Percentiles rank a stretch among this genome's conserved stretches.
Conservation (phyloP, 208 protist genomes). For the Vickermania ingenoplastis region DNA sequence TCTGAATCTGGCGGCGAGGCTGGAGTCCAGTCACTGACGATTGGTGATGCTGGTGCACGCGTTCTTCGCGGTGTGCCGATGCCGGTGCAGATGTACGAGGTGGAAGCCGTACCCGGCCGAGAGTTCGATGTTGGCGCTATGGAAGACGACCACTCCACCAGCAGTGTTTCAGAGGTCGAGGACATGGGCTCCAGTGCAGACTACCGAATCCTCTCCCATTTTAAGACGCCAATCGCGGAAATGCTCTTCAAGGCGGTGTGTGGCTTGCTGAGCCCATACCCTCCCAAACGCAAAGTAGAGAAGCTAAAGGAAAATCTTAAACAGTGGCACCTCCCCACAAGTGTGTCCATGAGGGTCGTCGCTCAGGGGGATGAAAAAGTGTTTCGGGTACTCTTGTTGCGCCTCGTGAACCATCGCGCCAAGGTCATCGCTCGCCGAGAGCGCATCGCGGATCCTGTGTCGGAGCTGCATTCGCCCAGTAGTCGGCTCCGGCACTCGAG, state of each 20-base stretch:
- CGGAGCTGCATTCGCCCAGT: too few relatives aligned
- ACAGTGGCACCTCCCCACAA: neutral
- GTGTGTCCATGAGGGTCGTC: neutral
- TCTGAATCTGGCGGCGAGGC: neutral
- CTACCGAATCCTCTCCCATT: neutral
- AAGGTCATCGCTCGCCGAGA: neutral
- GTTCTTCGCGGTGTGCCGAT: neutral
- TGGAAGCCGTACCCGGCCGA: neutral
- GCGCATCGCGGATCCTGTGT: too few relatives aligned
- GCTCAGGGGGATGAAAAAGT: neutral
- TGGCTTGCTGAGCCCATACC: neutral
- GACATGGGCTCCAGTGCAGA: neutral
- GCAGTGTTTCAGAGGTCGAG: neutral
- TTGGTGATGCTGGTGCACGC: neutral
- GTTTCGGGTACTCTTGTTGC: neutral
- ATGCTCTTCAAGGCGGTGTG: neutral
- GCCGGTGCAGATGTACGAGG: constrained; percentile 1
- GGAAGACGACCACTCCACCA: too few relatives aligned
- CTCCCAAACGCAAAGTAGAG: neutral
- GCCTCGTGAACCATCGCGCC: neutral
- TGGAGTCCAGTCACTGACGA: neutral
- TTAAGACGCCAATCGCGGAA: neutral
- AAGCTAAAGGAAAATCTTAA: neutral
- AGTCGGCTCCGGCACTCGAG: too few relatives aligned
- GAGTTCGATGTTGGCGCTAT: neutral